Base-by-base conservation (phyloP, 78 protist genomes). In the Tieghemostelium lacteum region DNA sequence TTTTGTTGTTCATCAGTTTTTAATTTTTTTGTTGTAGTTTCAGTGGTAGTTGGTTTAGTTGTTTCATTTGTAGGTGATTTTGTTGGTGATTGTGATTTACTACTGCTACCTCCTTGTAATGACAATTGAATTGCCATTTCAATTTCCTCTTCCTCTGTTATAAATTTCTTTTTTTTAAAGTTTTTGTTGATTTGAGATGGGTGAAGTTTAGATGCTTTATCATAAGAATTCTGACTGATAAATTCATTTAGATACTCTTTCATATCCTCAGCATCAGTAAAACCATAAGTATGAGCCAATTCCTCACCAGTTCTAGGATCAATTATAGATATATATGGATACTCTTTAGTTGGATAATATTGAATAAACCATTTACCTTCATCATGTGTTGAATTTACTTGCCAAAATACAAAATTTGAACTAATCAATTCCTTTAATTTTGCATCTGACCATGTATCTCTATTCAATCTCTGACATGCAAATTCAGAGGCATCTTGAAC, bases 371-470 rank as follows among this genome's bases (percentile, higher is more conserved):
- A 36, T 17, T 22, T 31, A 39, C 93, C 93, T 39, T 73, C 93
- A 19, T 40, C 20, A 33, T 52, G 36, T 64, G 54, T 29, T 12
- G 61, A 20, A 28, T 33, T 54, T 7, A 86, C 66, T 39, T 86
- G 93, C 93, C 93, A 86, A 63, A 86, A 86, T n/a, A 86, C 50
- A 61, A 86, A 73, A 28, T 65, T 54, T 31, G 71, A 73, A 19
- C 40, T 39, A 8, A 86, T 66, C 24, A 64, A 64, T 1, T 60
- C 58, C 50, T 73, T 74, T 20, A 86, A 26, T 8, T 66, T 66
- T 40, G 57, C 54, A 14, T 73, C 58, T 6, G 93, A 86, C 93
- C 93, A 86, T 19, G 86, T 74, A 57, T 86, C 93, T 26, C 93
- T 49, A 57, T 86, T 86, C 16, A 86, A 55, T 37, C 37, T 57